Evolutionary conservation across 2,329 filamentous ascomycete species (phyloP), one percentile per base, ranked within the genome.

Genomic region (Fusarium poae): DNA sequence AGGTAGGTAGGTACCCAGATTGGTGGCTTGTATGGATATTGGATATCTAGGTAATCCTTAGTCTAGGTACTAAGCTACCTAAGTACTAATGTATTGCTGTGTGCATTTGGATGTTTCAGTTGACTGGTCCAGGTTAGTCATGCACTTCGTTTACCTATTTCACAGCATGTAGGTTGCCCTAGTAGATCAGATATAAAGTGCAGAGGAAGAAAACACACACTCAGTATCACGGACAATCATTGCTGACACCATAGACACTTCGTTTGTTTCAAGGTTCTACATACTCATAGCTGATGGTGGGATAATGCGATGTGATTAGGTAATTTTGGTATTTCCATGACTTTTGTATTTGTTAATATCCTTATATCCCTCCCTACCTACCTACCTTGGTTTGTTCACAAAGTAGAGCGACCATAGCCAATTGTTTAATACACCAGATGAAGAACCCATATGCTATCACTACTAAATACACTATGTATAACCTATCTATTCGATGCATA

Each of bases 71-170:
- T n/a, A n/a, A n/a, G n/a, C n/a, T n/a, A n/a, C n/a, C n/a, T n/a
- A n/a, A n/a, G n/a, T n/a, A n/a, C n/a, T n/a, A n/a, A n/a, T n/a
- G n/a, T n/a, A 29, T 43, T 32, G 30, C 30, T 32, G 30, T 32
- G 30, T 25, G 37, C 46, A 51, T 58, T 53, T 20, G 21, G 30
- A 57, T 58, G 49, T 54, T 39, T 55, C 40, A 55, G 40, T 45
- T 40, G 21, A 18, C 30, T 18, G 48, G 48, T 18, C 23, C 23
- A 37, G 32, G 32, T 50, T 37, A 37, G 32, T n/a, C 20, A 35
- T 4, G 16, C 18, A 23, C 23, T 18, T 42, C 21, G 8, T 42
- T 25, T 25, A 11, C 9, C 15, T 10, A 18, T 15, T 42, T 42
- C 9, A 25, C 39, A 23, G 21, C 16, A 25, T 6, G 15, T 16